Evolutionary conservation across 305 asterid genomes (phyloP).

Genomic region (Fraxinus paxiana): DNA sequence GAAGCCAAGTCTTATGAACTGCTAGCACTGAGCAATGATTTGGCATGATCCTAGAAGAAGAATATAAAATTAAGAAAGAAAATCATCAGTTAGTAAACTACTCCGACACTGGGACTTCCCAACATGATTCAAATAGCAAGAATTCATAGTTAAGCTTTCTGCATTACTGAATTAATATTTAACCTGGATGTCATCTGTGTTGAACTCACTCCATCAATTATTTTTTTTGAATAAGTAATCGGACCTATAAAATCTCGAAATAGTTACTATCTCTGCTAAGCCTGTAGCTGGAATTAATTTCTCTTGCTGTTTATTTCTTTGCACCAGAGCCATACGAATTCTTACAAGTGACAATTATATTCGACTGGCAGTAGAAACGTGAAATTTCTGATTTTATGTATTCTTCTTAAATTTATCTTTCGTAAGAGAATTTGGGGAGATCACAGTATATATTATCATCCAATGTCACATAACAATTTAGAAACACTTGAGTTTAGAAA

Average conservation of each 20-base stretch:
- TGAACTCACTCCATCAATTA: background rate
- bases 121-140: background rate
- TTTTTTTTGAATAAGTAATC: background rate
- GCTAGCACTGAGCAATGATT: constrained; percentile 62
- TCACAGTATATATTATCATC: background rate
- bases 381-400: background rate
- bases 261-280: background rate
- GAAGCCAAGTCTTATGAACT: constrained; percentile 67
- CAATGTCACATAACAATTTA: background rate
- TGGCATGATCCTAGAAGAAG: constrained; percentile 45
- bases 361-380: background rate
- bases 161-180: background rate
- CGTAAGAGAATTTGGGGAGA: background rate
- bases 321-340: background rate
- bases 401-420: background rate
- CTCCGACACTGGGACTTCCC: background rate
- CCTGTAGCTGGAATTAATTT: background rate
- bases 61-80: background rate
- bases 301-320: background rate
- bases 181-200: background rate
- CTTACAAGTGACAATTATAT: background rate
- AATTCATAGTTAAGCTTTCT: background rate
- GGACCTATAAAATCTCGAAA: background rate
- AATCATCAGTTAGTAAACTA: background rate
- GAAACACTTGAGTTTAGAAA: background rate